Percentiles rank a stretch among this genome's conserved stretches.
Conservation (phyloP, 345 rosid genomes). For the Citrus australasica region DNA sequence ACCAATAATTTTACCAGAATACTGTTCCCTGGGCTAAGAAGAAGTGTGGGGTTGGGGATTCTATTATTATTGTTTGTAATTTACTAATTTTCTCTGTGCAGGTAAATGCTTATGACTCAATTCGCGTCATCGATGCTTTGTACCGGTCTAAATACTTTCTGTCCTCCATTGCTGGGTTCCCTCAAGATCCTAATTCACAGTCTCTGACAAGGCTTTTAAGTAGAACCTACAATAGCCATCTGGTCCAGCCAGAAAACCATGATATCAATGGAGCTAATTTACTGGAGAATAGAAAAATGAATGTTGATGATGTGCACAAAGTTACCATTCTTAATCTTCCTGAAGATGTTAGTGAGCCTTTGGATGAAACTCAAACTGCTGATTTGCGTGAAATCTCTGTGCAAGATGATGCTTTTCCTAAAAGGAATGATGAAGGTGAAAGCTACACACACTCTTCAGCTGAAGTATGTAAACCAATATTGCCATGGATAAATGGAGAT, state of each 20-base stretch:
- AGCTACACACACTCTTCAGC: conserved; percentile 18
- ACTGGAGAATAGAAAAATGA: conserved; percentile 18
- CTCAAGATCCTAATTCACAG: conserved; percentile 28
- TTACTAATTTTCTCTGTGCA: conserved; percentile 26
- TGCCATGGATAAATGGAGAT: conserved; percentile 94
- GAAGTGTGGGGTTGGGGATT: not conserved
- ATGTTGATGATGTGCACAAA: conserved; percentile 50
- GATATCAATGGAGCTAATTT: conserved; percentile 23
- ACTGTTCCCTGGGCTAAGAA: not conserved
- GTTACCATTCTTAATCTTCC: conserved; percentile 92
- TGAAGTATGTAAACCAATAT: conserved; percentile 51
- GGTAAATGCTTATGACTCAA: conserved; percentile 72
- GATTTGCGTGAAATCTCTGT: conserved; percentile 26
- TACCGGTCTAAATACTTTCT: conserved; percentile 80
- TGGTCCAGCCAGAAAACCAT: conserved; percentile 27
- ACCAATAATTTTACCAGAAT: not conserved
- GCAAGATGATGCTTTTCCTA: conserved; percentile 18
- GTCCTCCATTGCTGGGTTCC: conserved; percentile 32
- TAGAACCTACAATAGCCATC: conserved; percentile 27
- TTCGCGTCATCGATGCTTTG: conserved; percentile 71
- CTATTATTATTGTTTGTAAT: not conserved
- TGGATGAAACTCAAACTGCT: conserved; percentile 27
- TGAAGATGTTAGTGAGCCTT: conserved; percentile 38
- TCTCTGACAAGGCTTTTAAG: conserved; percentile 30
- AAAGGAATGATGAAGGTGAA: conserved; percentile 21